Evolutionary conservation across 1,284 basidiomycete species (phyloP), one percentile per base, ranked within the genome.

Genomic region (Caloboletus inedulis): DNA sequence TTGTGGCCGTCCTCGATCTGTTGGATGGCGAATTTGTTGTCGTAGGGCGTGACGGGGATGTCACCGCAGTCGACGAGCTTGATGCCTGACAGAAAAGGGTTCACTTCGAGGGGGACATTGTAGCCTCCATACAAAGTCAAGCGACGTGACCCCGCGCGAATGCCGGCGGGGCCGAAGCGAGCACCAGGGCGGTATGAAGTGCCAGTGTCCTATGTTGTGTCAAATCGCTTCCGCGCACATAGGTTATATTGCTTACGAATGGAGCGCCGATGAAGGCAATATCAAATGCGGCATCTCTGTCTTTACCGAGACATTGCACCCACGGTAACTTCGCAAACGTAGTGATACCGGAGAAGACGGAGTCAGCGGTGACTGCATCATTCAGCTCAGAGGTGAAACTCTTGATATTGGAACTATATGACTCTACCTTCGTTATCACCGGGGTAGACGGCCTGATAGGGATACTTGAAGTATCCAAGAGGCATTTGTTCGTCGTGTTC

Each of bases 251-350:
- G 18, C 80, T 62, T 66, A 85, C 84, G 63, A 91, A 89, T 1
- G 88, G 89, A 43, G 87, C 85, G 33, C 89, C 89, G 47, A 91
- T 71, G 69, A 91, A 85, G 13, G 87, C 88, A 54, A 90, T 85
- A 67, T 90, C 88, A 60, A 89, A 85, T 1, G 75, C 61, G 29
- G 72, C 67, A 45, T 80, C 68, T 52, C 68, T 75, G 50, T 85
- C 78, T 57, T 76, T 78, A 19, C 80, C 80, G 43, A 89, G 77
- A 63, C 87, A 89, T 60, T 86, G 80, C 2, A 86, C 79, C 82
- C 84, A 89, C 33, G 87, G 86, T 29, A 89, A 74, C 67, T 76
- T 87, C 31, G 87, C 86, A 62, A 89, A 89, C 5, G 87, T 88
- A 3, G 85, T 80, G 40, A 89, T 87, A 3, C 86, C 86, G 51